Percentiles rank a stretch among this genome's conserved stretches.
phyloP scores from a whole-genome alignment of 495 filamentous ascomycete genomes.

The Trichoderma reesei region DNA sequence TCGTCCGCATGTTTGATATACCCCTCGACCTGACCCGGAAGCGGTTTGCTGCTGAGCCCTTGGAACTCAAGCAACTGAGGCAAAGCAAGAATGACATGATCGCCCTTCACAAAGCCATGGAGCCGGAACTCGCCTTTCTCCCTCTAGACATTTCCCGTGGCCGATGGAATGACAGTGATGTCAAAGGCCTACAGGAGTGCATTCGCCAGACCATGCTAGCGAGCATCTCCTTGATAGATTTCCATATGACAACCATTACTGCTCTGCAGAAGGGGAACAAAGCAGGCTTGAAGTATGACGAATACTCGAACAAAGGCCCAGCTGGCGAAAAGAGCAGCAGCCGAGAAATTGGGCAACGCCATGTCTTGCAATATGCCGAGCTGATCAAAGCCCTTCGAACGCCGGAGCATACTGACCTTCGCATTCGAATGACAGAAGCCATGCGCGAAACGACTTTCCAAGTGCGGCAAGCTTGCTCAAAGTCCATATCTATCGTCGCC shows the following conservation, averaged over 20 bases:
- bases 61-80: neutral
- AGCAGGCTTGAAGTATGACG: neutral
- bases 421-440: neutral
- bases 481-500: neutral
- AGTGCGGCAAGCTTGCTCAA: neutral
- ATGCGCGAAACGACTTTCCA: neutral
- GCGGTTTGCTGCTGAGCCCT: neutral
- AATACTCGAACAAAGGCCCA: neutral
- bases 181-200: conserved; percentile 1
- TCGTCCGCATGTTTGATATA: neutral
- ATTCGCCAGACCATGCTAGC: conserved; percentile 4
- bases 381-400: neutral
- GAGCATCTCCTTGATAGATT: neutral
- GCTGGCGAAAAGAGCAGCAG: neutral
- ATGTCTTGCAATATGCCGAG: neutral
- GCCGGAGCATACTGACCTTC: neutral
- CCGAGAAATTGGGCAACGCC: neutral
- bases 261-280: neutral
- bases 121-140: conserved; percentile 2
- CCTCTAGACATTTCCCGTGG: conserved; percentile 5
- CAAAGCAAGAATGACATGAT: neutral
- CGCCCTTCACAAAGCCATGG: neutral
- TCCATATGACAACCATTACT: neutral
- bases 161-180: neutral
- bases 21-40: neutral